These are phyloP conservation scores for Prunus kanzakura DNA, from an alignment of 306 rosid species.

Conservation along the genomic window DNA sequence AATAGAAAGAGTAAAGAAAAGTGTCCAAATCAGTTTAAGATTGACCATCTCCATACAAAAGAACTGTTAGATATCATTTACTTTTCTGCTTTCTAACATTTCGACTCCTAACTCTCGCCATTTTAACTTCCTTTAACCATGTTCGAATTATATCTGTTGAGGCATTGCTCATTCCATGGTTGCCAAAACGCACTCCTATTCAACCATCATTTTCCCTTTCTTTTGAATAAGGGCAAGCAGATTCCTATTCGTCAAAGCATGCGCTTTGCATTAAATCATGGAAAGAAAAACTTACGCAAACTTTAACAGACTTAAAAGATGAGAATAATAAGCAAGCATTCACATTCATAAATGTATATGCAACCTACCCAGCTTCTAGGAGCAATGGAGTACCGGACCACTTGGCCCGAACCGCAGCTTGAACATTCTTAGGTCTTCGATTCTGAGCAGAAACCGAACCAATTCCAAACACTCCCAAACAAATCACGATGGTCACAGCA, in stretches of 20 bases:
- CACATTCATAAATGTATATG: neutral
- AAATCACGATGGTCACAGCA: slow-evolving; percentile 35
- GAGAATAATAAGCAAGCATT: neutral
- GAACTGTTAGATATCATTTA: neutral
- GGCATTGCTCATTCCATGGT: neutral
- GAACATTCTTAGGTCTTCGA: slow-evolving; percentile 72
- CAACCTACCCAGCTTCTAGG: slow-evolving; percentile 80
- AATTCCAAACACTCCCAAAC: slow-evolving; percentile 30
- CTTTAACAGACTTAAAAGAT: no score
- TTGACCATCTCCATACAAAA: neutral
- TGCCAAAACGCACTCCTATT: neutral
- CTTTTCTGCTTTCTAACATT: neutral
- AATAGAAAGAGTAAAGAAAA: neutral
- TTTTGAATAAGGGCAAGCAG: no score
- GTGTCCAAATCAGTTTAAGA: neutral
- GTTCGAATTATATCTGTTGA: neutral
- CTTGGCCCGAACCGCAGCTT: slow-evolving; percentile 69
- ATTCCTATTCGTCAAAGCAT: neutral
- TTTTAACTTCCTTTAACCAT: neutral
- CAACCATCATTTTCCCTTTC: neutral
- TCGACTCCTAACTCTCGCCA: neutral
- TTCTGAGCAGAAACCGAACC: slow-evolving; percentile 34
- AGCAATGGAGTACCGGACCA: slow-evolving; percentile 91
- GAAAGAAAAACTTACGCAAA: no score
- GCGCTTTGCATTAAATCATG: neutral